Conservation (phyloP, 768 basidiomycete genomes). For the Coprinopsis strossmayeri region DNA sequence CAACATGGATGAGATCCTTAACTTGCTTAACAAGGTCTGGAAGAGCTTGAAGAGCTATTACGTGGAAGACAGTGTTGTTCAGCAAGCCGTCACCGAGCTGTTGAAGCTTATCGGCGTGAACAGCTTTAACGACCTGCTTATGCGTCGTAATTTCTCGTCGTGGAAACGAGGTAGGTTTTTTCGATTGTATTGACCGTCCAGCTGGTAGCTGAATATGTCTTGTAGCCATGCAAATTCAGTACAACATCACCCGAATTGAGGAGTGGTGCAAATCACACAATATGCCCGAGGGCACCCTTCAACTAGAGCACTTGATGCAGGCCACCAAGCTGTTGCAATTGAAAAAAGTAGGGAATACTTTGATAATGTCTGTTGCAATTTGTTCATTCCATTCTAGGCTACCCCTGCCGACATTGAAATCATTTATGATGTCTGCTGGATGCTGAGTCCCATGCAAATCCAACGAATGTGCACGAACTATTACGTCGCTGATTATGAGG, state of each 20-base stretch:
- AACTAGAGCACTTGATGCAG: constrained; percentile 98
- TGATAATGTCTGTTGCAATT: not conserved
- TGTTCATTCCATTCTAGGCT: constrained; percentile 43
- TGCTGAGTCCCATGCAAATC: constrained; percentile 98
- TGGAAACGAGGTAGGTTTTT: constrained; percentile 89
- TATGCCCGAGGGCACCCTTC: constrained; percentile 97
- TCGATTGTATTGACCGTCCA: not conserved
- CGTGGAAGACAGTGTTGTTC: constrained; percentile 94
- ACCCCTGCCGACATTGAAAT: constrained; percentile 96
- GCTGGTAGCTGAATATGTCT: too few relatives aligned
- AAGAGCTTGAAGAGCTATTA: constrained; percentile 98
- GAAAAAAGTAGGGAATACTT: constrained; percentile 66
- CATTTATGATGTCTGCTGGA: constrained; percentile 99
- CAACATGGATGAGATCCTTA: constrained; percentile 97
- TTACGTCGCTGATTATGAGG: constrained; percentile 99
- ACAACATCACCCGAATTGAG: constrained; percentile 95
- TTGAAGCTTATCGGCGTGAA: constrained; percentile 94
- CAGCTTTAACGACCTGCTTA: constrained; percentile 96
- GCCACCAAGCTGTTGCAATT: constrained; percentile 96
- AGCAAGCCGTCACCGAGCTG: constrained; percentile 91
- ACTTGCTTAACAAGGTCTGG: constrained; percentile 96
- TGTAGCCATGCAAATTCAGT: constrained; percentile 99
- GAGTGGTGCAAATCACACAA: constrained; percentile 99
- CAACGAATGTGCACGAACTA: constrained; percentile 99
- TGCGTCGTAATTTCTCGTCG: constrained; percentile 98